Percentiles rank a stretch among this genome's conserved stretches.
Evolutionary conservation across 345 rosid genomes (phyloP).

Genomic region (Eucalyptus brandiana): DNA sequence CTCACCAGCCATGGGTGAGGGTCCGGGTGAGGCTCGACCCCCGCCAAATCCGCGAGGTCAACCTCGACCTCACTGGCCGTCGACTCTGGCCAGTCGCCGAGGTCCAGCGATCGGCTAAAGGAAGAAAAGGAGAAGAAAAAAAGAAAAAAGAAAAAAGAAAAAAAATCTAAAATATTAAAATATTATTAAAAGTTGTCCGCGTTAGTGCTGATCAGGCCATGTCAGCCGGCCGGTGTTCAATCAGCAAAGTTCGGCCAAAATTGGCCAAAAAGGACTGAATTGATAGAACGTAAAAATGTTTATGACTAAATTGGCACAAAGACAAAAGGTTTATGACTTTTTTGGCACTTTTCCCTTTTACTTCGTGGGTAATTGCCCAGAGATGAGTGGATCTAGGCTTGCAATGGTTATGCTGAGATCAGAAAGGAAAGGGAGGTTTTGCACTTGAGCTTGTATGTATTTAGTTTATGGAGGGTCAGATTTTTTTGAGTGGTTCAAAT

Average conservation of each 20-base stretch:
- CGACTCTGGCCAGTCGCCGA: fast-evolving
- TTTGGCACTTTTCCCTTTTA: neutral
- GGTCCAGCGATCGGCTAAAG: too few relatives aligned
- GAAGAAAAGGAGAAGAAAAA: too few relatives aligned
- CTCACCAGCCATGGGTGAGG: too few relatives aligned
- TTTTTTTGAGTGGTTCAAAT: neutral
- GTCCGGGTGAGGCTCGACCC: too few relatives aligned
- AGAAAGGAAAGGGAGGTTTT: neutral
- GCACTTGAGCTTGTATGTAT: neutral
- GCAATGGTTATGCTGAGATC: neutral
- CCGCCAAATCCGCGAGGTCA: too few relatives aligned
- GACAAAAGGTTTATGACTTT: too few relatives aligned
- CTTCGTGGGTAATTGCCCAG: neutral
- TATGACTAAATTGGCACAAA: too few relatives aligned
- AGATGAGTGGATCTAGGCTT: neutral
- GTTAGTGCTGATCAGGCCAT: fast-evolving
- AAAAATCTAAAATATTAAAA: too few relatives aligned
- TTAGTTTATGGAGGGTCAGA: neutral
- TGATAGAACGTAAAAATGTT: too few relatives aligned
- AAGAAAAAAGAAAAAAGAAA: fast-evolving
- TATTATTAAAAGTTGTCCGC: too few relatives aligned
- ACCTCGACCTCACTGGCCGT: fast-evolving
- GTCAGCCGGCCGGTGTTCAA: fast-evolving
- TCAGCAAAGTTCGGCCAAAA: too few relatives aligned
- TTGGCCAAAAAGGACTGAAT: too few relatives aligned